A percentile compares a stretch with the other conserved stretches of the same genome.
phyloP scores from a whole-genome alignment of 495 filamentous ascomycete genomes.

The Trichoderma gamsii region DNA sequence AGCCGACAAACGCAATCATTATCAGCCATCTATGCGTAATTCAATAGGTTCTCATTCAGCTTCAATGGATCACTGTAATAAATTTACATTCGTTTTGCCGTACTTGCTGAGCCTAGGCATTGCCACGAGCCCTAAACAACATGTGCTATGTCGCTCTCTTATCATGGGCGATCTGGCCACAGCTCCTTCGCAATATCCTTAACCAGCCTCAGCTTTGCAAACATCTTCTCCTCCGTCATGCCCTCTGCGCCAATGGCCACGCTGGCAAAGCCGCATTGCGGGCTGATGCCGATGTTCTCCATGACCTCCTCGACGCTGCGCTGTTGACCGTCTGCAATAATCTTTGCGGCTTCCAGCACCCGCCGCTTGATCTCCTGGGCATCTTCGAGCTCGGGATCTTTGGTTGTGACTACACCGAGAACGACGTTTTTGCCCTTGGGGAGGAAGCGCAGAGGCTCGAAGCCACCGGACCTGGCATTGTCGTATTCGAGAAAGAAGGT shows the following conservation, averaged over 20 bases:
- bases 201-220: slow-evolving; percentile 56
- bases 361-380: slow-evolving; percentile 66
- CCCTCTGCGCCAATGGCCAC: slow-evolving; percentile 12
- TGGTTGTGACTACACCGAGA: slow-evolving; percentile 67
- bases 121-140: neutral
- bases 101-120: too few relatives aligned
- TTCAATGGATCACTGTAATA: too few relatives aligned
- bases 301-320: slow-evolving; percentile 59
- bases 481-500: slow-evolving; percentile 77
- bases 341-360: slow-evolving; percentile 60
- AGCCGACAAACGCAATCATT: neutral
- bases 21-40: too few relatives aligned
- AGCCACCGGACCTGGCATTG: slow-evolving; percentile 50
- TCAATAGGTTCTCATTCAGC: too few relatives aligned
- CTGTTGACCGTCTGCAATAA: slow-evolving; percentile 63
- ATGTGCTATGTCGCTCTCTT: neutral
- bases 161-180: slow-evolving; percentile 54
- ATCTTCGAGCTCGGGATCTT: slow-evolving; percentile 67
- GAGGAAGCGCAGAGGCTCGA: slow-evolving; percentile 68
- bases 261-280: slow-evolving; percentile 64
- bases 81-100: too few relatives aligned
- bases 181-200: slow-evolving; percentile 56
- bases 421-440: slow-evolving; percentile 72
- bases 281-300: slow-evolving; percentile 62
- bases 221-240: slow-evolving; percentile 54